Evolutionary conservation across 2,329 filamentous ascomycete genomes (phyloP), one percentile per base, ranked within the genome.

Genomic region (Colletotrichum spaethianum): DNA sequence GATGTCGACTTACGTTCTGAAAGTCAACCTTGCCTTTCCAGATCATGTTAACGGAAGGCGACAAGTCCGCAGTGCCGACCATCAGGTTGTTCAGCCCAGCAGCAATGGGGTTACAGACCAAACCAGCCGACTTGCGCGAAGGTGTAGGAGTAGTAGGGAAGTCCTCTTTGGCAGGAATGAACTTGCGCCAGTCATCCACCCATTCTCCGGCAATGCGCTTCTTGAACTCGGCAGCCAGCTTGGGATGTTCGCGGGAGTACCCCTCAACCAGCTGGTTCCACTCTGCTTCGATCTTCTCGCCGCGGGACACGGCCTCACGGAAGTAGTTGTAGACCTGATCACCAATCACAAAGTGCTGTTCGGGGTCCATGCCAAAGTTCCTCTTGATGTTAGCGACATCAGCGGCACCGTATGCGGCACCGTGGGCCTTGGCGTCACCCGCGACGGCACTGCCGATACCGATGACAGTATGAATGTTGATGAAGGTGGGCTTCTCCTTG

Each of bases 381-480:
- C 75, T 70, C 75, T 83, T 83, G 68, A 82, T 78, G 40, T 67
- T 76, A 38, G 82, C 85, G 2, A 92, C 86, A 63, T 89, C 87
- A 1, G 87, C 83, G 1, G 82, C 79, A 7, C 88, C 89, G 50
- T 89, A 88, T 1, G 89, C 87, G 14, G 86, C 89, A 28, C 89
- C 89, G 73, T 92, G 90, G 0, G 89, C 87, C 26, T 85, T 84
- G 4, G 89, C 88, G 18, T 87, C 79, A 6, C 87, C 87, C 0
- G 85, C 85, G 6, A 83, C 81, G 3, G 80, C 80, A 74, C 83
- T 89, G 7, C 87, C 87, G 0, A 89, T 72, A 0, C 89, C 88
- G 28, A 90, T 90, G n/a, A 88, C 80, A 0, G 89, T 90, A 26
- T 82, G 83, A 9, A 90, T 81, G 73, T 91, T 91, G 81, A 91